phyloP scores from a whole-genome alignment of 176 grass and related monocot genomes.

The Miscanthus lutarioriparius region DNA sequence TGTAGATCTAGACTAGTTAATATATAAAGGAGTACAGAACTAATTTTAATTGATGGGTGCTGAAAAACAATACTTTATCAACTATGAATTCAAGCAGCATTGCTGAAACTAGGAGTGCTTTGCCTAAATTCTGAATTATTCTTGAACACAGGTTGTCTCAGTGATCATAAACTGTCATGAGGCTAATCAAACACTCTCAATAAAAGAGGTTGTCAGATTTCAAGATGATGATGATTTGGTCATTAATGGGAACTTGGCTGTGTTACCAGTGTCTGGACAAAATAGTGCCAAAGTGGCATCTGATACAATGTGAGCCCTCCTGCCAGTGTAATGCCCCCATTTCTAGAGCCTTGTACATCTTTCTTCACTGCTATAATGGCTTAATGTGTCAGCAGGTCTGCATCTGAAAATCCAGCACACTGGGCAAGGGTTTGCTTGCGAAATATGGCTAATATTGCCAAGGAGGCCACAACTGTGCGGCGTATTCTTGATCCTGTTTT shows the following conservation, averaged over 20 bases:
- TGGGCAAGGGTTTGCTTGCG: slow-evolving; percentile 88
- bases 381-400: slow-evolving; percentile 57
- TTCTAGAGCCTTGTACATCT: slow-evolving; percentile 7
- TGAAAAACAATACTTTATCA: slow-evolving; percentile 18
- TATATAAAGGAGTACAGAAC: neutral
- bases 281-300: slow-evolving; percentile 53
- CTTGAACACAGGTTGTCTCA: slow-evolving; percentile 58
- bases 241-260: slow-evolving; percentile 41
- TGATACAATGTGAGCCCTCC: slow-evolving; percentile 59
- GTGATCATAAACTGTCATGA: slow-evolving; percentile 69
- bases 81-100: slow-evolving; percentile 23
- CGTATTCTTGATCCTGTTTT: slow-evolving; percentile 88
- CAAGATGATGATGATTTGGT: slow-evolving; percentile 60
- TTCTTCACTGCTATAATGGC: slow-evolving; percentile 13
- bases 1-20: neutral
- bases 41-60: slow-evolving; percentile 1
- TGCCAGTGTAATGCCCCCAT: slow-evolving; percentile 10
- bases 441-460: slow-evolving; percentile 92
- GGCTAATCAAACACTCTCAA: slow-evolving; percentile 52
- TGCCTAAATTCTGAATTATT: slow-evolving; percentile 35
- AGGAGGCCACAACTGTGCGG: slow-evolving; percentile 81
- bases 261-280: slow-evolving; percentile 40
- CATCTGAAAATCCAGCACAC: slow-evolving; percentile 63
- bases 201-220: slow-evolving; percentile 59
- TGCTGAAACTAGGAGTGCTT: neutral